These are phyloP conservation scores for Cryptomeria japonica DNA, from an alignment of 75 land plant species.

Conservation along the genomic window DNA sequence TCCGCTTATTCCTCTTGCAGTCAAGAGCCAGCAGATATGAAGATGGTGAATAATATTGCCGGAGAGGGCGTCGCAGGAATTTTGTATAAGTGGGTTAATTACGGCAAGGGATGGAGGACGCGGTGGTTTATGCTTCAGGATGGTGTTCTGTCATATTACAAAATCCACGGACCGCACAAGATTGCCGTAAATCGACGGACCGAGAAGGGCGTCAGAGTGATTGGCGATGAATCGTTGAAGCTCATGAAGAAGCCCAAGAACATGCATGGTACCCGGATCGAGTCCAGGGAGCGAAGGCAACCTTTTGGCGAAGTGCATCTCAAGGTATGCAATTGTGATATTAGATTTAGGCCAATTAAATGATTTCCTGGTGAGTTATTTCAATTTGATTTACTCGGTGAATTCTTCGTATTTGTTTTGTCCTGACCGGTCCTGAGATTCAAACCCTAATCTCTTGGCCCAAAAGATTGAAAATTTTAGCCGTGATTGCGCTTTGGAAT, in stretches of 20 bases:
- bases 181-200: constrained; percentile 52
- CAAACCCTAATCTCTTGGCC: background rate
- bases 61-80: constrained; percentile 67
- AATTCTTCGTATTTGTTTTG: too few species aligned
- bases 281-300: constrained; percentile 12
- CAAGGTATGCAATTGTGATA: constrained; percentile 39
- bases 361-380: background rate
- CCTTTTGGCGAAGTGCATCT: constrained; percentile 75
- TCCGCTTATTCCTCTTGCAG: constrained; percentile 33
- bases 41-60: constrained; percentile 35
- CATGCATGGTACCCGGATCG: background rate
- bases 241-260: constrained; percentile 55
- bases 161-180: constrained; percentile 95
- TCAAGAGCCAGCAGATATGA: background rate
- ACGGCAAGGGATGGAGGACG: constrained; percentile 95
- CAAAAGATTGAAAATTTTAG: background rate
- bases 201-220: constrained; percentile 65
- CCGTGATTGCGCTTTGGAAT: background rate
- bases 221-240: constrained; percentile 85
- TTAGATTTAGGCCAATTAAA: background rate
- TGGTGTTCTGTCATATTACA: constrained; percentile 96
- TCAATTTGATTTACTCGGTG: background rate
- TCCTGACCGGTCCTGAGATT: background rate
- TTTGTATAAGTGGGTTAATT: constrained; percentile 97
- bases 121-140: constrained; percentile 95